Base-by-base conservation (phyloP, 2,329 filamentous ascomycete genomes). In the Pseudopithomyces chartarum region DNA sequence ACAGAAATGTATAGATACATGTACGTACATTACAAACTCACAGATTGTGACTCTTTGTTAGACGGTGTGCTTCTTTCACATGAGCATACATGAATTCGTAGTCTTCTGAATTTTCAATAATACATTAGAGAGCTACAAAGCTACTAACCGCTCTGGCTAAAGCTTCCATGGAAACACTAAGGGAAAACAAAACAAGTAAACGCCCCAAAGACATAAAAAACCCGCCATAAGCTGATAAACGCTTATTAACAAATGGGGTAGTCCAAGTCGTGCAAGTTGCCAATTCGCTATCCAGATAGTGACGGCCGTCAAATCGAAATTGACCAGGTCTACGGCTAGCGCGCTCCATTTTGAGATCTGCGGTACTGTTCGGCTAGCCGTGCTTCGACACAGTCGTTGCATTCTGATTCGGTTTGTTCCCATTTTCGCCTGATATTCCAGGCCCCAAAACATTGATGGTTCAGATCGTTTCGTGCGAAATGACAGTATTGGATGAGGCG, bases 401-500 rank as follows among this genome's bases (percentile, higher is more conserved):
- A 70, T 40, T 56, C 54, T 13, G 29, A 75, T 12, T 82, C 78
- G 4, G 73, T 75, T 29, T 81, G 79, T 80, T 84, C 85, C 68
- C 84, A 84, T 59, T 85, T 78, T 22, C 85, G 82, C 60, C 73
- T 78, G 57, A 90, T 80, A 38, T 84, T 84, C 77, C 89, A 88
- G 54, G 90, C 84, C 11, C 86, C 82, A 61, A 84, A 85, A 73
- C 90, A 92, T 64, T 86, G 81, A 70, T 92, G 89, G 59, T 84
- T 81, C 0, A 85, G 85, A 64, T 91, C 87, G 69, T 90, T 91
- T 56, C 90, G 87, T 6, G 90, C 88, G 63, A 86, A 87, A 75
- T 92, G 90, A 74, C 90, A 93, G 74, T 91, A 84, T 22, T 85
- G 86, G 68, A 87, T 86, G 29, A 90, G 79, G 19, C 86, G 83